Conservation (phyloP, 148 eudicot species). For the Euryodendron excelsum region DNA sequence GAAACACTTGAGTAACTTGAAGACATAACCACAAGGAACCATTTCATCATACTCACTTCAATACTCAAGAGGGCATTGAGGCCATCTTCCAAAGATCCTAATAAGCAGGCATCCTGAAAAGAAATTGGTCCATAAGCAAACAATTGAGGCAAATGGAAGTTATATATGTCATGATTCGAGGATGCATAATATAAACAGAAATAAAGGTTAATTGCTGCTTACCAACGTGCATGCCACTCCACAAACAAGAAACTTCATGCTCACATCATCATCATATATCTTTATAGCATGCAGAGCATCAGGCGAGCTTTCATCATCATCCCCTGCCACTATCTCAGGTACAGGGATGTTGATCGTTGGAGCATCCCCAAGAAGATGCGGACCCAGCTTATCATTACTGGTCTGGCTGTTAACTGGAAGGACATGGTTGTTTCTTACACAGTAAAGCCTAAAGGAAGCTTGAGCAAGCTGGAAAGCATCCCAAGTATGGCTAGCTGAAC, state of each 20-base stretch:
- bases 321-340: slow-evolving; percentile 57
- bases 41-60: slow-evolving; percentile 61
- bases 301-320: slow-evolving; percentile 60
- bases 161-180: slow-evolving; percentile 11
- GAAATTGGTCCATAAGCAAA: slow-evolving; percentile 17
- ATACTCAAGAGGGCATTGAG: slow-evolving; percentile 82
- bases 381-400: slow-evolving; percentile 50
- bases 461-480: slow-evolving; percentile 91
- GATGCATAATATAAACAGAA: not conserved
- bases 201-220: slow-evolving; percentile 24
- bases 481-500: slow-evolving; percentile 91
- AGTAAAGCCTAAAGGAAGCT: slow-evolving; percentile 81
- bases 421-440: slow-evolving; percentile 59
- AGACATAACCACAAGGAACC: slow-evolving; percentile 7
- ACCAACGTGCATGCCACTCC: slow-evolving; percentile 70
- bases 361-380: slow-evolving; percentile 78
- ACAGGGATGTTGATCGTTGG: slow-evolving; percentile 61
- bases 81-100: slow-evolving; percentile 88
- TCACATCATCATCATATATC: slow-evolving; percentile 83
- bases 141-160: not conserved
- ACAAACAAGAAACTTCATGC: slow-evolving; percentile 75
- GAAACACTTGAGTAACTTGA: not conserved
- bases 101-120: slow-evolving; percentile 66
- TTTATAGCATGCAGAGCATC: slow-evolving; percentile 66
- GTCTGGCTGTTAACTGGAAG: slow-evolving; percentile 37